Conservation (phyloP, 192 early-diverging fungal genomes). For the Rhizoclosmatium globosum region DNA sequence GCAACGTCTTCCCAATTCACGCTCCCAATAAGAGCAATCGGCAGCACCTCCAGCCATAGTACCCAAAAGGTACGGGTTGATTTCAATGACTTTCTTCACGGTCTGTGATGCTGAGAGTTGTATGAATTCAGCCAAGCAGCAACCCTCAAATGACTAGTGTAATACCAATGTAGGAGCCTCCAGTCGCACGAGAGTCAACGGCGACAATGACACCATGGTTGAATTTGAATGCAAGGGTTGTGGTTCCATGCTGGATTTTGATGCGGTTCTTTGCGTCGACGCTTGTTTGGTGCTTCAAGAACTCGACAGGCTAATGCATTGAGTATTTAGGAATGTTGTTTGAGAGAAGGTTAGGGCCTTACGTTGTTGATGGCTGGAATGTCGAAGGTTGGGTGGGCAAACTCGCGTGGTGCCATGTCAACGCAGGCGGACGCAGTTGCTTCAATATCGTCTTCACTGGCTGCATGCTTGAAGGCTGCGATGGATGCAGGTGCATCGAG, state of each 20-base stretch:
- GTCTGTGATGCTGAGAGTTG: slow-evolving; percentile 80
- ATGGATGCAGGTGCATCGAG: slow-evolving; percentile 34
- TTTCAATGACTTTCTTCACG: slow-evolving; percentile 99
- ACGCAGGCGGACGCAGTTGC: background rate
- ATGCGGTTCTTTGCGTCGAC: slow-evolving; percentile 79
- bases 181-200: slow-evolving; percentile 95
- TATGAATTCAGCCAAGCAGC: background rate
- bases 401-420: slow-evolving; percentile 24
- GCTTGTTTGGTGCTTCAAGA: slow-evolving; percentile 80
- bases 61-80: slow-evolving; percentile 96
- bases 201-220: slow-evolving; percentile 92
- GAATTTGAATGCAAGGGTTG: slow-evolving; percentile 98
- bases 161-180: slow-evolving; percentile 88
- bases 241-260: slow-evolving; percentile 96
- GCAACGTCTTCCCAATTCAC: slow-evolving; percentile 94
- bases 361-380: slow-evolving; percentile 49
- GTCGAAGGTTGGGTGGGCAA: slow-evolving; percentile 48
- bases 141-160: background rate
- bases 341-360: background rate
- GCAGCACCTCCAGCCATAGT: slow-evolving; percentile 99
- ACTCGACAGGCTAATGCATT: slow-evolving; percentile 77
- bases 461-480: background rate
- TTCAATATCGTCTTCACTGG: slow-evolving; percentile 16
- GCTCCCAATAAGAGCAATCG: slow-evolving; percentile 98
- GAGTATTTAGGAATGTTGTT: background rate